These are phyloP conservation scores for Tylopilus balloui DNA, from an alignment of 768 basidiomycete genomes.

Conservation along the genomic window DNA sequence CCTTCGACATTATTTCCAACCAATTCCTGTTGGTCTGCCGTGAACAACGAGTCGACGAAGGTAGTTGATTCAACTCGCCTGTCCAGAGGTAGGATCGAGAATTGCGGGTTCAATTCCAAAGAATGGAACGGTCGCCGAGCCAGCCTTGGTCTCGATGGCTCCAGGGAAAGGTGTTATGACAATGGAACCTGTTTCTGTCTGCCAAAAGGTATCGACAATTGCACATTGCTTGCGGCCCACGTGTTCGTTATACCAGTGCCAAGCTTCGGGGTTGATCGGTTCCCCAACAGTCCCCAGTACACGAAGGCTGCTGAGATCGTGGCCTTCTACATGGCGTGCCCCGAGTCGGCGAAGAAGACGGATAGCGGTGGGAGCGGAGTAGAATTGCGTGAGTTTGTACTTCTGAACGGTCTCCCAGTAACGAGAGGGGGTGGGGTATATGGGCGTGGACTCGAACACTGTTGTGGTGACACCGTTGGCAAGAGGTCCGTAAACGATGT, in stretches of 20 bases:
- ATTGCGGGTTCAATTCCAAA: slow-evolving; percentile 90
- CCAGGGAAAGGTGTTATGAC: slow-evolving; percentile 95
- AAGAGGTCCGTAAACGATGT: slow-evolving; percentile 95
- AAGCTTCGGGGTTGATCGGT: slow-evolving; percentile 98
- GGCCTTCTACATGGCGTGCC: slow-evolving; percentile 73
- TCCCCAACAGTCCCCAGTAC: slow-evolving; percentile 94
- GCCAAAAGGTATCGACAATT: slow-evolving; percentile 94
- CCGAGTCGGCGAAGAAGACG: slow-evolving; percentile 85
- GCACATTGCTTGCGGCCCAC: slow-evolving; percentile 87
- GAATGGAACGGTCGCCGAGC: slow-evolving; percentile 96
- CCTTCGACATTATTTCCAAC: slow-evolving; percentile 85
- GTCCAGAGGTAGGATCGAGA: slow-evolving; percentile 77
- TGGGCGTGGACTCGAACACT: slow-evolving; percentile 94
- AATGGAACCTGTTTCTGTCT: slow-evolving; percentile 97
- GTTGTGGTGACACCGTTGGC: slow-evolving; percentile 78
- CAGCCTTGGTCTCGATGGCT: slow-evolving; percentile 93
- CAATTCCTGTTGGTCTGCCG: slow-evolving; percentile 43
- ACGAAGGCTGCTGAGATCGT: slow-evolving; percentile 79
- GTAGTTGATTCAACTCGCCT: slow-evolving; percentile 34
- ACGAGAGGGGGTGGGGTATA: slow-evolving; percentile 92
- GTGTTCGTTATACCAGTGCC: slow-evolving; percentile 98
- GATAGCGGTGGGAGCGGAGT: slow-evolving; percentile 93
- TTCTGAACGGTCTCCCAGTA: slow-evolving; percentile 97
- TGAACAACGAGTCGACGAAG: not conserved
- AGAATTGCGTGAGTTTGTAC: slow-evolving; percentile 94